Percentiles rank a stretch among this genome's conserved stretches.
These are phyloP conservation scores for Angophora floribunda DNA, from an alignment of 345 rosid genomes.

Conservation along the genomic window DNA sequence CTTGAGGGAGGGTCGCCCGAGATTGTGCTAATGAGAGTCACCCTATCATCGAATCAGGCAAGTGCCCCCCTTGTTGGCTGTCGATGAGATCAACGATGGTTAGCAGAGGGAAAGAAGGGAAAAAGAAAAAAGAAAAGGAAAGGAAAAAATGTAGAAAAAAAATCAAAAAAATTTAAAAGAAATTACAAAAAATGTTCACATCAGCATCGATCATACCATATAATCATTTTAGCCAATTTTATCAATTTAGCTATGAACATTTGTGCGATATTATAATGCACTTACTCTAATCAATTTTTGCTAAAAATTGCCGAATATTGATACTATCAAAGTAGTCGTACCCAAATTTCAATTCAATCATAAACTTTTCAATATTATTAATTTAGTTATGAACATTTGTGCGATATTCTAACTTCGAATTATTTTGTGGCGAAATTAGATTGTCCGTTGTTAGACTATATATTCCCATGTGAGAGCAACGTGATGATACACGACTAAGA, in stretches of 20 bases:
- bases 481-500: background rate
- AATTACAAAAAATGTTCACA: accelerated
- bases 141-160: no score
- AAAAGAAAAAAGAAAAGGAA: background rate
- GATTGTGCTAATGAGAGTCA: background rate
- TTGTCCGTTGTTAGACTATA: background rate
- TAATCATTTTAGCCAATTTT: no score
- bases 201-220: accelerated
- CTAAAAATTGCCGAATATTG: no score
- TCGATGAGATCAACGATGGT: no score
- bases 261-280: no score
- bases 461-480: background rate
- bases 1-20: background rate
- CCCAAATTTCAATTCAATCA: background rate
- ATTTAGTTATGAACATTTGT: accelerated
- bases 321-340: no score
- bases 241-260: no score
- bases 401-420: background rate
- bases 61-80: accelerated
- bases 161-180: no score
- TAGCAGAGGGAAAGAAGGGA: no score
- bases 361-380: no score
- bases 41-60: background rate
- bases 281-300: no score
- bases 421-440: background rate